A percentile compares a stretch with the other conserved stretches of the same genome.
These are phyloP conservation scores for Neocatenulostroma microsporum DNA, from an alignment of 2,329 filamentous ascomycete species.

Conservation along the genomic window DNA sequence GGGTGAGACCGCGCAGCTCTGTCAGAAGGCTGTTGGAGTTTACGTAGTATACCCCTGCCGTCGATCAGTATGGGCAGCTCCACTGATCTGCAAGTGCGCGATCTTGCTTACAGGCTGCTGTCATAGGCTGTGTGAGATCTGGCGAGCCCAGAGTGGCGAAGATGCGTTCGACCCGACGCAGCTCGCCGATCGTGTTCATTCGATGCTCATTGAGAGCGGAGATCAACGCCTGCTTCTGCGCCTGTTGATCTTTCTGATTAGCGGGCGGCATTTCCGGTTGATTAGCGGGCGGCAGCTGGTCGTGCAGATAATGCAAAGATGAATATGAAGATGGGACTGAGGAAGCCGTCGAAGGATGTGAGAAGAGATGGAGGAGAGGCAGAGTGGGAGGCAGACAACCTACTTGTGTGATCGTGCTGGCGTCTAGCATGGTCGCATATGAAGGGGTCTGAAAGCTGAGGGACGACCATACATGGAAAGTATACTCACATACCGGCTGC, in stretches of 20 bases:
- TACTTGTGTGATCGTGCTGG: constrained; percentile 11
- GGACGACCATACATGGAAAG: constrained; percentile 1
- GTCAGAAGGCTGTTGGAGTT: constrained; percentile 60
- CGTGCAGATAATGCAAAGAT: background rate
- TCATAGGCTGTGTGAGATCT: constrained; percentile 60
- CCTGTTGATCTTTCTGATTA: constrained; percentile 24
- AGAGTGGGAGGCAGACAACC: constrained; percentile 5
- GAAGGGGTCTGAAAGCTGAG: too few relatives aligned
- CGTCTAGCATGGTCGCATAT: constrained; percentile 8
- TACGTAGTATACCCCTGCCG: constrained; percentile 55
- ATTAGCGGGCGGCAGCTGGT: background rate
- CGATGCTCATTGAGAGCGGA: constrained; percentile 57
- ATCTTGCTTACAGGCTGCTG: constrained; percentile 48
- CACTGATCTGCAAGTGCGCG: background rate
- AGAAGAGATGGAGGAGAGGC: constrained; percentile 2
- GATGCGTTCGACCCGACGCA: constrained; percentile 62
- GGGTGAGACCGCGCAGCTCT: constrained; percentile 61
- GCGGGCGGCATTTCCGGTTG: constrained; percentile 7
- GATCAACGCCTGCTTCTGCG: constrained; percentile 50
- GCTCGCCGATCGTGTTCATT: constrained; percentile 65
- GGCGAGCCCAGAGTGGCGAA: constrained; percentile 52
- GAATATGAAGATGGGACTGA: background rate
- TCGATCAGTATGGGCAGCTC: background rate
- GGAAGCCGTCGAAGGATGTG: background rate
- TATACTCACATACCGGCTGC: constrained; percentile 11